Evolutionary conservation across 371 early-diverging fungal species (phyloP).

Genomic region (Coemansia sp.): DNA sequence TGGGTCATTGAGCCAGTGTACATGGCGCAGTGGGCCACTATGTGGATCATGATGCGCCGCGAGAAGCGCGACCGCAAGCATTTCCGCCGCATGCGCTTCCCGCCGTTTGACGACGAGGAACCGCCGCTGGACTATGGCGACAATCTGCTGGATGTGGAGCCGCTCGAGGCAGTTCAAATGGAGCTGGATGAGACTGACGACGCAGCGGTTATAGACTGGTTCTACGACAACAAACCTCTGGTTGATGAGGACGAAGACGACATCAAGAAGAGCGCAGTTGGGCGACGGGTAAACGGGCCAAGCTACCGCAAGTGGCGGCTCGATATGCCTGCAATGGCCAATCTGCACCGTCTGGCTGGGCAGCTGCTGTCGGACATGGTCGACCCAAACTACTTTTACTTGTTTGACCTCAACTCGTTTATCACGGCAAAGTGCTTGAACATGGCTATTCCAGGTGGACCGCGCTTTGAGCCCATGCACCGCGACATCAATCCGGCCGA

Average conservation of each 20-base stretch:
- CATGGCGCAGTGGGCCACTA: constrained; percentile 97
- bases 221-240: constrained; percentile 95
- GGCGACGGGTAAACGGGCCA: constrained; percentile 77
- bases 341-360: constrained; percentile 86
- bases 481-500: constrained; percentile 93
- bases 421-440: constrained; percentile 97
- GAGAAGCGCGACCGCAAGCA: constrained; percentile 97
- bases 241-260: constrained; percentile 59
- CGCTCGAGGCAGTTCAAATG: constrained; percentile 97
- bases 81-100: constrained; percentile 98
- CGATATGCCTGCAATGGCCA: constrained; percentile 92
- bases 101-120: constrained; percentile 98
- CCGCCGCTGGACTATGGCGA: constrained; percentile 97
- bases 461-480: constrained; percentile 96
- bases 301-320: constrained; percentile 90
- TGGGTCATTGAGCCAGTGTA: constrained; percentile 95
- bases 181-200: constrained; percentile 97
- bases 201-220: constrained; percentile 89
- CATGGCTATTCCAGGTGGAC: constrained; percentile 99
- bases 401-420: constrained; percentile 93
- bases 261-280: constrained; percentile 54
- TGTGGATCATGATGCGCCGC: constrained; percentile 99
- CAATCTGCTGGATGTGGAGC: constrained; percentile 95
- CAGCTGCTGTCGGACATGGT: constrained; percentile 91
- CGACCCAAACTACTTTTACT: constrained; percentile 94